Base-by-base conservation (phyloP, 352 stramenopile species). In the Thalassiosira mediterranea region DNA sequence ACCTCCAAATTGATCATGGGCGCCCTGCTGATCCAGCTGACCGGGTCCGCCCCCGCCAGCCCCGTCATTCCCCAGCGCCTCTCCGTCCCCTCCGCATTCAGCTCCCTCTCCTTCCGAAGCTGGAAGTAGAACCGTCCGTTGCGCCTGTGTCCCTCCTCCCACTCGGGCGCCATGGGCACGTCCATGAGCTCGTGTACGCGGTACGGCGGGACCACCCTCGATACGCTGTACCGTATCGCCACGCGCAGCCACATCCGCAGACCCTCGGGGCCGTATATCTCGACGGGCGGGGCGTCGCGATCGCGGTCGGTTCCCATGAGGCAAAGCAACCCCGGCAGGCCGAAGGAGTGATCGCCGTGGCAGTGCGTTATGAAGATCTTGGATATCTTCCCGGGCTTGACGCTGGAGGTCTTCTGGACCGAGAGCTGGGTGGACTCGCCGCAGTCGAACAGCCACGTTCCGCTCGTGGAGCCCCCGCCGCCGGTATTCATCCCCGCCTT, bases 321-420 rank as follows among this genome's bases (percentile, higher is more conserved):
- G 76, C 91, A 96, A 7, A 96, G 61, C 0, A 96, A 63, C 15
- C 92, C 92, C 5, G 91, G 90, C 2, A 96, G 77, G 11, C 93
- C 93, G 78, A 96, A 95, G 23, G 75, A 87, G 73, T 96, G 93
- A 87, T 96, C 93, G 15, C 90, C 90, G 64, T 94, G 90, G 13
- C 86, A 79, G 82, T 97, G 93, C 3, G 93, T 96, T 21, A 96
- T 79, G 83, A 96, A 97, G 38, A 97, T 95, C 48, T 93, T 92
- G 5, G 79, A 88, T 21, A 96, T 90, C 60, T 89, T 91, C 8
- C 83, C 85, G 0, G 91, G 87, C 57, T 82, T 83, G 2, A 95
- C 52, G 34, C 66, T 81, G 11, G 64, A 32, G 5, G 88, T 91
- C 34, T 76, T 71, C 75, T 95, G 90, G 34, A 95, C 71, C 71